Evolutionary conservation across 2,329 filamentous ascomycete species (phyloP).

Genomic region (Teratosphaeria epicoccoides): DNA sequence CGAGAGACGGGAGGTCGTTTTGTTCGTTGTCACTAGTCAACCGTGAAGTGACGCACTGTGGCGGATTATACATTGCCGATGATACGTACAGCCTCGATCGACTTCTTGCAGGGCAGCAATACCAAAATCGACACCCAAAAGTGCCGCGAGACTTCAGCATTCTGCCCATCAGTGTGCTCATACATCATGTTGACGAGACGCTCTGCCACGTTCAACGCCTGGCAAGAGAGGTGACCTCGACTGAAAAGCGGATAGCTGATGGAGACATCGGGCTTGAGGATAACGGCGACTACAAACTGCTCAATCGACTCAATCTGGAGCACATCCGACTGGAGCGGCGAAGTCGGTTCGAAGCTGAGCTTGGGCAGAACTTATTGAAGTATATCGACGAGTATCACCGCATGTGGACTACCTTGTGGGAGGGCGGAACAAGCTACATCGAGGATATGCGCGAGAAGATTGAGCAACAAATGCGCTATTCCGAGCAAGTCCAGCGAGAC

Average conservation of each 20-base stretch:
- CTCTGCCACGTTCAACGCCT: slow-evolving; percentile 20
- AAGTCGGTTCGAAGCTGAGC: slow-evolving; percentile 25
- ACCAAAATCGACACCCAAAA: slow-evolving; percentile 25
- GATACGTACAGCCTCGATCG: slow-evolving; percentile 19
- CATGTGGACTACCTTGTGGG: slow-evolving; percentile 21
- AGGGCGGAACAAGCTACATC: slow-evolving; percentile 24
- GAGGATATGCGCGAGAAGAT: slow-evolving; percentile 27
- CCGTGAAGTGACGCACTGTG: slow-evolving; percentile 21
- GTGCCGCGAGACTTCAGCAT: slow-evolving; percentile 26
- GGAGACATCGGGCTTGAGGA: slow-evolving; percentile 24
- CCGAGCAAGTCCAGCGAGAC: slow-evolving; percentile 22
- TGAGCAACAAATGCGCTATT: slow-evolving; percentile 25
- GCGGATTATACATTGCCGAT: slow-evolving; percentile 22
- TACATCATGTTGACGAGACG: slow-evolving; percentile 24
- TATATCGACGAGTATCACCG: slow-evolving; percentile 24
- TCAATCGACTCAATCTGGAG: slow-evolving; percentile 25
- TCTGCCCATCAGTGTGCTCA: slow-evolving; percentile 22
- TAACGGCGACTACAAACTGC: slow-evolving; percentile 26
- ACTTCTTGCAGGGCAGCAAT: slow-evolving; percentile 19
- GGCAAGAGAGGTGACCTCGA: slow-evolving; percentile 20
- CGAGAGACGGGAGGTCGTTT: slow-evolving; percentile 24
- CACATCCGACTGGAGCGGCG: slow-evolving; percentile 22
- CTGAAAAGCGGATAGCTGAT: slow-evolving; percentile 24
- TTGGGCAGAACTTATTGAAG: slow-evolving; percentile 22
- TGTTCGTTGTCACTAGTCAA: slow-evolving; percentile 26